phyloP scores from a whole-genome alignment of 2,329 filamentous ascomycete species.

The Fusarium avenaceum region DNA sequence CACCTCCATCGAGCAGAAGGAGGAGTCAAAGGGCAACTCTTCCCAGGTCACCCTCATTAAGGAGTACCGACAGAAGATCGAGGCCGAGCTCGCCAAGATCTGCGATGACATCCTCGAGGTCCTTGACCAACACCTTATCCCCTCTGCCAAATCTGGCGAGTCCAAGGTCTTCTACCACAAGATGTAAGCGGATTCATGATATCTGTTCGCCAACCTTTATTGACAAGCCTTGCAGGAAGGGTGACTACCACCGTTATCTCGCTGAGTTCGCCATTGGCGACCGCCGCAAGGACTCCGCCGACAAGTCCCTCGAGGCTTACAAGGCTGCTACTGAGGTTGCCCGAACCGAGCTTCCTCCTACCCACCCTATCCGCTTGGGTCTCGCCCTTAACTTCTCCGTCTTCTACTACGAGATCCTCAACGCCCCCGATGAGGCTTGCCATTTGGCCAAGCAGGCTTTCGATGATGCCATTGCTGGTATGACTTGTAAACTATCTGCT shows the following conservation, averaged over 20 bases:
- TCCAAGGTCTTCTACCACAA: slow-evolving; percentile 99
- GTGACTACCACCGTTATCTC: slow-evolving; percentile 95
- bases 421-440: slow-evolving; percentile 97
- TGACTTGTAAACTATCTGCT: not conserved
- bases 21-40: slow-evolving; percentile 98
- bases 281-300: slow-evolving; percentile 90
- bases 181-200: slow-evolving; percentile 83
- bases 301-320: slow-evolving; percentile 93
- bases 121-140: slow-evolving; percentile 91
- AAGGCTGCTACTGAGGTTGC: slow-evolving; percentile 99
- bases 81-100: slow-evolving; percentile 96
- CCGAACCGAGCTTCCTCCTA: slow-evolving; percentile 96
- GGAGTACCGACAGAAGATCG: slow-evolving; percentile 98
- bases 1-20: slow-evolving; percentile 99
- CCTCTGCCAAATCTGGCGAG: slow-evolving; percentile 95
- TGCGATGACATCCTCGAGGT: slow-evolving; percentile 98
- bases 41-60: slow-evolving; percentile 95
- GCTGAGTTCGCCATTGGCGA: slow-evolving; percentile 94
- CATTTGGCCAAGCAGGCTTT: slow-evolving; percentile 99
- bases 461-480: slow-evolving; percentile 92
- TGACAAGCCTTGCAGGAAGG: slow-evolving; percentile 77
- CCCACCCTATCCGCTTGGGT: slow-evolving; percentile 97
- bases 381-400: slow-evolving; percentile 99
- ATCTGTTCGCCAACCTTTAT: slow-evolving; percentile 77
- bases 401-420: slow-evolving; percentile 99